Percentiles rank a stretch among this genome's conserved stretches.
Conservation (phyloP, 2,329 filamentous ascomycete genomes). For the Phoma sp. region DNA sequence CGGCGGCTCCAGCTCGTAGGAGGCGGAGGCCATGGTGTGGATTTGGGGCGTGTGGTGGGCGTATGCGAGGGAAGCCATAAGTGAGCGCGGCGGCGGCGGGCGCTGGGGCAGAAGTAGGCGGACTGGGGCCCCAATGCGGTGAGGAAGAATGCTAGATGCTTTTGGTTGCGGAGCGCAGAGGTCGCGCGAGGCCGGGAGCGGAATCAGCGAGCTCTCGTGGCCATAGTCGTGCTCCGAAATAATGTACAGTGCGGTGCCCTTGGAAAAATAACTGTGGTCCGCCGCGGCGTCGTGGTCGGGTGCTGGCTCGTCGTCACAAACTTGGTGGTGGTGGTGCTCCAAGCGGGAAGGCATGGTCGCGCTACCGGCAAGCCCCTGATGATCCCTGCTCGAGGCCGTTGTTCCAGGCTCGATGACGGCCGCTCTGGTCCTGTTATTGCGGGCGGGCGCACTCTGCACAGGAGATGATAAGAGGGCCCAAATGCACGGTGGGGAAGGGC, state of each 20-base stretch:
- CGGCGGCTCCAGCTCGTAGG: slow-evolving; percentile 57
- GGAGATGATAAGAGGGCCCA: slow-evolving; percentile 17
- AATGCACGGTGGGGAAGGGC: slow-evolving; percentile 12
- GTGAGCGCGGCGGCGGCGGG: slow-evolving; percentile 43
- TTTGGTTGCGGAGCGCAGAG: slow-evolving; percentile 24
- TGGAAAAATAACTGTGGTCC: slow-evolving; percentile 22
- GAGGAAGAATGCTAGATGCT: slow-evolving; percentile 16
- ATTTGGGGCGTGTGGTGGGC: slow-evolving; percentile 26
- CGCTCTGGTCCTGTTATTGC: slow-evolving; percentile 11
- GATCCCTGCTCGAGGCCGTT: slow-evolving; percentile 17
- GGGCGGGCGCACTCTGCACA: slow-evolving; percentile 7
- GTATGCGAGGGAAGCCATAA: slow-evolving; percentile 47
- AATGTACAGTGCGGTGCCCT: slow-evolving; percentile 36
- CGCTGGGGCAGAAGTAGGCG: slow-evolving; percentile 19
- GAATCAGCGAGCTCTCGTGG: slow-evolving; percentile 41
- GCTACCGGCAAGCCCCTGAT: slow-evolving; percentile 36
- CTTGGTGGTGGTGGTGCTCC: slow-evolving; percentile 20
- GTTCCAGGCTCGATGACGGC: slow-evolving; percentile 14
- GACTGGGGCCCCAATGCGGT: slow-evolving; percentile 32
- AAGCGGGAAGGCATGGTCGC: slow-evolving; percentile 23
- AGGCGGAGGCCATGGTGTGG: slow-evolving; percentile 15
- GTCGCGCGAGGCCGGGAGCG: slow-evolving; percentile 32
- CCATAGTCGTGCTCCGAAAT: slow-evolving; percentile 46
- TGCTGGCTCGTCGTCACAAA: slow-evolving; percentile 18
- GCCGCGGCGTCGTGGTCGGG: neutral